Evolutionary conservation across 208 protist genomes (phyloP), one percentile per base, ranked within the genome.

Genomic region (Eutreptiella sp.): DNA sequence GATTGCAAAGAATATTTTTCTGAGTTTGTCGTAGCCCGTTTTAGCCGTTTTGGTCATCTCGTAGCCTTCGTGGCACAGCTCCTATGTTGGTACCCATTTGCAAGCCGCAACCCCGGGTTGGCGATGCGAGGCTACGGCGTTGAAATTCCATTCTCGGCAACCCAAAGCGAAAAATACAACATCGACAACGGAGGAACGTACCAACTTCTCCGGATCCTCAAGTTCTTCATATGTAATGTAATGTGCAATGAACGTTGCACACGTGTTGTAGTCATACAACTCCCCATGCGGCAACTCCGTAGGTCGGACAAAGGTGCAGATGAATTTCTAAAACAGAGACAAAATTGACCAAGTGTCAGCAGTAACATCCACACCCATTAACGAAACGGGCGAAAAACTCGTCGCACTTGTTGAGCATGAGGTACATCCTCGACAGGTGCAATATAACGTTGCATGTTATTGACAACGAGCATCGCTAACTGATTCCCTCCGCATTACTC

Each of bases 301-400:
- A 0, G 89, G 89, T 7, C 83, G 76, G 35, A 95, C 75, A 65
- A 82, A 91, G 0, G 85, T 89, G 60, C 84, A 91, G 43, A 95
- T 84, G 66, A 93, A 83, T 54, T 94, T 93, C 28, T 61, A 69
- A 7, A 69, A 46, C 29, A 34, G n/a, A 19, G 0, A 35, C 32
- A n/a, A 7, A 48, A 35, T 48, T 35, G 4, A n/a, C n/a, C n/a
- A n/a, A n/a, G n/a, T n/a, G n/a, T n/a, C 32, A 46, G 29, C 29
- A 9, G 2, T 31, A 46, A 9, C 41, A 46, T 5, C 2, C 2
- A 5, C 9, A 31, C 5, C 41, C 27, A 46, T 46, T n/a, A 41
- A 41, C n/a, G 16, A 41, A 41, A n/a, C 36, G n/a, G n/a, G 36
- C 16, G 36, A n/a, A 41, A n/a, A 16, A 41, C 36, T n/a, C 16